Base-by-base conservation (phyloP, 1,139 yeast genomes). In the Diutina pseudorugosa region DNA sequence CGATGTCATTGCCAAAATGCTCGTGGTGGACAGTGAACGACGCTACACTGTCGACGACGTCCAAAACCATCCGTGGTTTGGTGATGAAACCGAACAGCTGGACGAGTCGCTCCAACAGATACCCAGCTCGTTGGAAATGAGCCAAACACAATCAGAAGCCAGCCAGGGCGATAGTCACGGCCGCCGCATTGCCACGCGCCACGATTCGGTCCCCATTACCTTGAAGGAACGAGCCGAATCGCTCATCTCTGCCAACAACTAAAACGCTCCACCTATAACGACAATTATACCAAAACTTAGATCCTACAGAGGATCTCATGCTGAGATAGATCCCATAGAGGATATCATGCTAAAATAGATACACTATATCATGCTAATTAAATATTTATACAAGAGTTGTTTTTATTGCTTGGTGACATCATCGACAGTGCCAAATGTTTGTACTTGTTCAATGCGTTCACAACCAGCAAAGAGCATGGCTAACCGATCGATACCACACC, bases 401-500 rank as follows among this genome's bases (percentile, higher is more conserved):
- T 11, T 30, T 12, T 30, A 82, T 59, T 83, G 88, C 57, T 70
- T 74, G 42, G 72, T 63, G 9, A 88, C 95, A 64, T 86, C 93
- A 52, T 80, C 79, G 11, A 93, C 65, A 50, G 81, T 82, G 0
- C 98, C 98, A 69, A 93, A 93, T 0, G 89, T 72, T 45, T 93
- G 67, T 1, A 91, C 96, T 25, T 82, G 80, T 54, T 86, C 95
- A 21, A 94, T 90, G 27, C 96, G 70, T 11, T 71, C 71, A 27
- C 76, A 69, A 0, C 79, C 83, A 5, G 85, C 76, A 51, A 91
- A 70, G 25, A 88, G 67, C 98, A 93, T 90, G 49, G 85, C 83
- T 41, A 93, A 68, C 52, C 99, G 67, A 62, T 94, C 99, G 23
- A 94, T 75, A 0, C 99, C 99, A 57, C 95, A 71, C 0, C 98